Evolutionary conservation across 345 rosid species (phyloP).

Genomic region (Lepidium didymum): DNA sequence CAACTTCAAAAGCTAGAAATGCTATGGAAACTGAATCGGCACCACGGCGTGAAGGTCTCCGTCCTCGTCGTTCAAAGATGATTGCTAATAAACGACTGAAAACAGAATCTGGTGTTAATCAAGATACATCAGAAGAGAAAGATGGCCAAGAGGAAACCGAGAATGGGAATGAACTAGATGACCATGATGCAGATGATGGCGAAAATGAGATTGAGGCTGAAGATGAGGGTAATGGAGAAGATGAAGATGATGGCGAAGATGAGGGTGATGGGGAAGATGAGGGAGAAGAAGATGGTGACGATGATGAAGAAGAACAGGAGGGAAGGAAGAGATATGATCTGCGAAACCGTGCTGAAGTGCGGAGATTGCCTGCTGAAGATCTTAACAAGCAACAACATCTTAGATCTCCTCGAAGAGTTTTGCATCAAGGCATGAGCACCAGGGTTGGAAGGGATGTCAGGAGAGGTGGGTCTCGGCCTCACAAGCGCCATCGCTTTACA

Average conservation of each 20-base stretch:
- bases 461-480: conserved; percentile 91
- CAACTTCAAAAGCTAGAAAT: conserved; percentile 53
- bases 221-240: conserved; percentile 67
- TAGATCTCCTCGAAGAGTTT: conserved; percentile 85
- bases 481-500: conserved; percentile 74
- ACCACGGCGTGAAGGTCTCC: conserved; percentile 98
- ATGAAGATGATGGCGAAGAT: conserved; percentile 48
- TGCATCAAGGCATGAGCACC: conserved; percentile 95
- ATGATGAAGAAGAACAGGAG: conserved; percentile 60
- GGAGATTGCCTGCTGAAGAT: conserved; percentile 71
- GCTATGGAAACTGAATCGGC: conserved; percentile 40
- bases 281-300: conserved; percentile 47
- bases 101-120: conserved; percentile 59
- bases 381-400: conserved; percentile 63
- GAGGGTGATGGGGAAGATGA: conserved; percentile 65
- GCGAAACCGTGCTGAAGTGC: conserved; percentile 89
- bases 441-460: conserved; percentile 83
- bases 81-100: conserved; percentile 42
- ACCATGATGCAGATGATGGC: conserved; percentile 52
- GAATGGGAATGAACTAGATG: conserved; percentile 74
- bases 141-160: conserved; percentile 71
- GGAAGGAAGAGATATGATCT: conserved; percentile 97
- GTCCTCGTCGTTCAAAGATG: conserved; percentile 80
- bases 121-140: conserved; percentile 74
- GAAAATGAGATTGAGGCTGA: conserved; percentile 73